These are phyloP conservation scores for Apiospora kogelbergensis DNA, from an alignment of 2,329 filamentous ascomycete species.

Conservation along the genomic window DNA sequence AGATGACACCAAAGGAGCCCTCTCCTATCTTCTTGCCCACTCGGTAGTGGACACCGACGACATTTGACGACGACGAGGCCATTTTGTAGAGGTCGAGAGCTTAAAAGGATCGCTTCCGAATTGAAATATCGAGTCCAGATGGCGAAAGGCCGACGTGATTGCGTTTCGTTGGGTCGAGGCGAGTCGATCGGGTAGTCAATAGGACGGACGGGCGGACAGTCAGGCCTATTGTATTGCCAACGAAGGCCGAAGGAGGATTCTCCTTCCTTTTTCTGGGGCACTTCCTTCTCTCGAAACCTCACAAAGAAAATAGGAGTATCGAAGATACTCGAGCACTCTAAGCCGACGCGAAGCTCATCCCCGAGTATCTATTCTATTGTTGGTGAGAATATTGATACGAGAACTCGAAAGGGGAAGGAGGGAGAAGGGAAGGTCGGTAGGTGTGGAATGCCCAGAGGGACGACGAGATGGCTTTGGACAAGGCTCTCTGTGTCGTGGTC, in stretches of 20 bases:
- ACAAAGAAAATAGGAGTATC: slow-evolving; percentile 24
- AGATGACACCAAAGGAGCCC: slow-evolving; percentile 97
- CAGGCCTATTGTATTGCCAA: not conserved
- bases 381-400: slow-evolving; percentile 1
- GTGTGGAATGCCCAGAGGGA: slow-evolving; percentile 5
- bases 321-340: slow-evolving; percentile 26
- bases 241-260: slow-evolving; percentile 1
- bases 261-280: slow-evolving; percentile 11
- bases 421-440: not conserved
- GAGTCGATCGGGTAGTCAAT: slow-evolving; percentile 9
- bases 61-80: slow-evolving; percentile 90
- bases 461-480: slow-evolving; percentile 4
- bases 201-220: not conserved
- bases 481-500: not conserved
- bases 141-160: slow-evolving; percentile 1
- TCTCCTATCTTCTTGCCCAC: slow-evolving; percentile 99
- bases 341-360: slow-evolving; percentile 13
- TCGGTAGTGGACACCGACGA: slow-evolving; percentile 97
- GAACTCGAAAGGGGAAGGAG: not conserved
- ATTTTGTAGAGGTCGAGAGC: slow-evolving; percentile 46
- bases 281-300: slow-evolving; percentile 14
- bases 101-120: not conserved
- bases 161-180: slow-evolving; percentile 12
- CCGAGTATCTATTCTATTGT: slow-evolving; percentile 13
- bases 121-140: not conserved